Evolutionary conservation across 2,329 filamentous ascomycete species (phyloP), one percentile per base, ranked within the genome.

Genomic region (Cladophialophora exuberans): DNA sequence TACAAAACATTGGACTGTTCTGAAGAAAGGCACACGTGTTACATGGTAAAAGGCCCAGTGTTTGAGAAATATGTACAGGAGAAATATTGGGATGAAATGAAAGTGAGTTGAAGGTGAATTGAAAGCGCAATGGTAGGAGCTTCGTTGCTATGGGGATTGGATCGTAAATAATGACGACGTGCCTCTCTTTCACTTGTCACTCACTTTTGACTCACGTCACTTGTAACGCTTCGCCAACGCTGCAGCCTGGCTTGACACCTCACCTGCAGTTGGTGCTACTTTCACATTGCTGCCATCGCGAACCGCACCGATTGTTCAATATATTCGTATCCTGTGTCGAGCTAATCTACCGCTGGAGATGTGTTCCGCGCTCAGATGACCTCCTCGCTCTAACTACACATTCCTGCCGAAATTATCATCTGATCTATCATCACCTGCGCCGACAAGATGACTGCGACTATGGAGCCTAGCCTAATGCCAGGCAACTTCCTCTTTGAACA

Each of bases 401-500:
- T 15, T 39, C 35, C 17, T 39, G 9, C 17, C n/a, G n/a, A n/a
- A n/a, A n/a, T n/a, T n/a, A n/a, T n/a, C 35, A 39, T 15, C 35
- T 39, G 35, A 39, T 20, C 15, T 15, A 20, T 4, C 35, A 39
- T 7, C 17, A 31, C 7, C 28, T 13, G 28, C 28, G 28, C 11
- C 39, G 39, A 25, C 35, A 25, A 20, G 20, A 56, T 60, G 53
- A 41, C 57, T 26, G 33, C 43, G 17, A 15, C 54, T 42, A 51
- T 54, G 47, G 57, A 57, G 25, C 30, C 54, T 6, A 38, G 42
- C 22, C 31, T 17, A 10, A 47, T 60, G 26, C 58, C 58, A 50
- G 60, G 60, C 41, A 57, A 57, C 9, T 61, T 57, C 20, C 26
- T 54, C 42, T 50, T 50, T 35, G 44, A 55, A 13, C 35, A 56